Evolutionary conservation across 805 yeast genomes (phyloP).

Genomic region (Yamadazyma sp.): DNA sequence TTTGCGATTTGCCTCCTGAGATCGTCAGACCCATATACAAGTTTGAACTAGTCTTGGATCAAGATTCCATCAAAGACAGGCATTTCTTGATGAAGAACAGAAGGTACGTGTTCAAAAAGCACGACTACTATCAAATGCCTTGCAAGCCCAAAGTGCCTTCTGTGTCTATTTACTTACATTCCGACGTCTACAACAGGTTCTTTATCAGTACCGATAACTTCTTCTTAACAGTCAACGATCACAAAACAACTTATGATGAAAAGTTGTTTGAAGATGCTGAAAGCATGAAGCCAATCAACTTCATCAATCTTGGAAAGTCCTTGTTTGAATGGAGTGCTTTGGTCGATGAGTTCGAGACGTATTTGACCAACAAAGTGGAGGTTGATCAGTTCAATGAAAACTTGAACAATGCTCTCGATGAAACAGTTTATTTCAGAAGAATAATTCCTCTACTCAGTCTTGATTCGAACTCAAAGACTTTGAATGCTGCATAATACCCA

Average conservation of each 20-base stretch:
- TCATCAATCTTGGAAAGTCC: conserved; percentile 43
- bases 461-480: conserved; percentile 31
- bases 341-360: conserved; percentile 48
- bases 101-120: conserved; percentile 8
- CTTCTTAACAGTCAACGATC: conserved; percentile 16
- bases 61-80: conserved; percentile 39
- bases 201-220: conserved; percentile 33
- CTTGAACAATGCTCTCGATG: conserved; percentile 19
- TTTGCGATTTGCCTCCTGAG: conserved; percentile 45
- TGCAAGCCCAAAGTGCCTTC: conserved; percentile 27
- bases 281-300: conserved; percentile 17
- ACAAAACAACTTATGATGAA: conserved; percentile 6
- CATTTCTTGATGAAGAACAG: conserved; percentile 21
- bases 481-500: conserved; percentile 29
- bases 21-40: conserved; percentile 45
- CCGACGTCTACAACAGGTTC: conserved; percentile 30
- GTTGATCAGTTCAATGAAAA: conserved; percentile 22
- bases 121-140: conserved; percentile 18
- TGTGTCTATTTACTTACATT: conserved; percentile 31
- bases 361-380: conserved; percentile 32
- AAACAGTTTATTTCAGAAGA: conserved; percentile 34
- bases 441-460: conserved; percentile 41
- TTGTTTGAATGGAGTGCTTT: conserved; percentile 51
- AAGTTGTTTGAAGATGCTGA: conserved; percentile 1
- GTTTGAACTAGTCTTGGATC: conserved; percentile 47